Evolutionary conservation across 768 basidiomycete species (phyloP), one percentile per base, ranked within the genome.

Genomic region (Crepidotus variabilis): DNA sequence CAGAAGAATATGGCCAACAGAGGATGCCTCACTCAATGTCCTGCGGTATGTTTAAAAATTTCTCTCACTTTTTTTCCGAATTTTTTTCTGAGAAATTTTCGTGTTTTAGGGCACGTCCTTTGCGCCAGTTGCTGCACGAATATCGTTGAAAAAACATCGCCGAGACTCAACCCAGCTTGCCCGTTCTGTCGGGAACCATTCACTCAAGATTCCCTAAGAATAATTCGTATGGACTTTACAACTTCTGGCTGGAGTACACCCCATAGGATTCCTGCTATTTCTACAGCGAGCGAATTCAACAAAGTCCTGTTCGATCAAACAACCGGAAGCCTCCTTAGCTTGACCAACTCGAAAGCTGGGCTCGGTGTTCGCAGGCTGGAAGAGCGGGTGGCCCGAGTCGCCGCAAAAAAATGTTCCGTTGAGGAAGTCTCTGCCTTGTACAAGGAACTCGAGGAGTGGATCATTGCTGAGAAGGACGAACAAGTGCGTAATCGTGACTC

Each of bases 181-280:
- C 90, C 90, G 62, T 91, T 91, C 76, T 92, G 90, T 73, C 87
- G 90, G 67, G 88, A 89, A 73, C 71, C 76, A 13, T 92, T 92
- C 71, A 77, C 81, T 57, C 70, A 72, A 68, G 84, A 87, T 69
- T 74, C 77, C 62, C 75, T 86, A 65, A 89, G 90, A 66, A 73
- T 89, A 66, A 87, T 92, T 70, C 90, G 90, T 59, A 83, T 89
- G 65, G 90, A 92, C 71, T 88, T 87, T 65, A 73, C 79, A 54
- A 74, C 83, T 57, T 85, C 80, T 65, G 86, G 86, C 63, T 87
- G 83, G 78, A 81, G 76, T 66, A 87, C 87, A 51, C 87, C 87
- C 57, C 75, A 84, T 67, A 77, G 82, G 62, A 65, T 79, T 67
- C 75, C 78, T 64, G 71, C 74, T 57, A 60, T 76, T 63, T 80